Base-by-base conservation (phyloP, 495 filamentous ascomycete genomes). In the Haplographium delicatum region DNA sequence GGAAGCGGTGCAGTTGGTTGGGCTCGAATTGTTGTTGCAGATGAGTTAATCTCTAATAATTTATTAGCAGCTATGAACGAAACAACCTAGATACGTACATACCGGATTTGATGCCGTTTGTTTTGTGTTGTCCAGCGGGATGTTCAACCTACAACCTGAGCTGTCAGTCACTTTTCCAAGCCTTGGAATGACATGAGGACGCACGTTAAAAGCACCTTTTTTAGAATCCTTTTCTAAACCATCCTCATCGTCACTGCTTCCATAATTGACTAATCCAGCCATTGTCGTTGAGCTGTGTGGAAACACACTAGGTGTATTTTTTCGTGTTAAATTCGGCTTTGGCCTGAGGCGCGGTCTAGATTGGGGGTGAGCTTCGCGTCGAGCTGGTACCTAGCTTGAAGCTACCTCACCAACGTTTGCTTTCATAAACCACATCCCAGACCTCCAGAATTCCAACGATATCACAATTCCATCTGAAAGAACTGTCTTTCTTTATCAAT, bases 241-340 rank as follows among this genome's bases (percentile, higher is more conserved):
- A 30, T 84, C 80, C 30, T 88, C 86, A 38, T 89, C 87, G 50
- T 87, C 86, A 61, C 86, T 91, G 65, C 85, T 90, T 23, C 78
- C 82, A 64, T 93, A 93, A 39, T 67, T 72, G 8, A 81, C 84
- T 2, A 93, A 75, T 11, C 75, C 79, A 28, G 76, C 74, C 86
- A 89, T 90, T 39, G 46, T 34, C 16, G 28, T 44, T 35, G 39
- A 8, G 18, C n/a, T n/a, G n/a, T n/a, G n/a, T n/a, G n/a, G n/a
- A n/a, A n/a, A n/a, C n/a, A n/a, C n/a, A n/a, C n/a, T n/a, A n/a
- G n/a, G n/a, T n/a, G n/a, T n/a, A n/a, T n/a, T n/a, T n/a, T n/a
- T n/a, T n/a, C n/a, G n/a, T n/a, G n/a, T n/a, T n/a, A n/a, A n/a
- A n/a, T n/a, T n/a, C n/a, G n/a, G n/a, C n/a, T 27, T 38, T 25